phyloP scores from a whole-genome alignment of 176 grass and related monocot genomes.

The Triticum aestivum region IWGSC_CS_RefSeq_v2.1 NC_057797.1:5078526-5079025 shows the following conservation, averaged over 20 bases:
- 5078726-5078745: neutral
- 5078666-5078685: neutral
- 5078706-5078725: neutral
- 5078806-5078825: too few relatives aligned
- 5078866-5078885: neutral
- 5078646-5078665: neutral
- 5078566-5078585: constrained; percentile 13
- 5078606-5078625: neutral
- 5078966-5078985: neutral
- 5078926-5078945: neutral
- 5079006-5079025: neutral
- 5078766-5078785: too few relatives aligned
- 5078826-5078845: neutral
- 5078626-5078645: neutral
- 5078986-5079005: too few relatives aligned
- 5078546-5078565: neutral
- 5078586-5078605: neutral
- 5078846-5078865: neutral
- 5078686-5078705: neutral
- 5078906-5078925: too few relatives aligned
- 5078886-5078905: neutral
- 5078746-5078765: neutral
- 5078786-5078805: too few relatives aligned
- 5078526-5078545: neutral
- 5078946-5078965: neutral